phyloP scores from a whole-genome alignment of 352 stramenopile species.

The Phytophthora cactorum region DNA sequence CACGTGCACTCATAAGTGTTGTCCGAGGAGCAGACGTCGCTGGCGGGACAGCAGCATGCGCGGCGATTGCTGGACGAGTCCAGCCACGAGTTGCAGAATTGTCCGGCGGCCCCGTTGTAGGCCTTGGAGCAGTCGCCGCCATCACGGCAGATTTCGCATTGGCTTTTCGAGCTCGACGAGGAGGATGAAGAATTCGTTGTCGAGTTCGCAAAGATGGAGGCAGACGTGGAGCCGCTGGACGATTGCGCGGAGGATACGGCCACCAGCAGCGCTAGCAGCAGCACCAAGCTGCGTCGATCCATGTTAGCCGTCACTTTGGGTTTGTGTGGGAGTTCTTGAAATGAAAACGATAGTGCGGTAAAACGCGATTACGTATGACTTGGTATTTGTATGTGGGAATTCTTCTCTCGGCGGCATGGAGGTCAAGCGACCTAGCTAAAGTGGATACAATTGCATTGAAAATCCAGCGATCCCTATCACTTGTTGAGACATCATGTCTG shows the following conservation, averaged over 20 bases:
- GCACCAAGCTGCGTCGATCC: constrained; percentile 2
- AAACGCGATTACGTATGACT: not conserved
- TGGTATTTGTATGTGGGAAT: not conserved
- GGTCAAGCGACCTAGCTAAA: not conserved
- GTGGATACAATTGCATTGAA: constrained; percentile 3
- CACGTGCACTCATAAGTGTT: constrained; percentile 58
- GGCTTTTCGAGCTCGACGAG: constrained; percentile 17
- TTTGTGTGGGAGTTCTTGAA: constrained; percentile 1
- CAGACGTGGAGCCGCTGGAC: constrained; percentile 25
- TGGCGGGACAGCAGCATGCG: constrained; percentile 60
- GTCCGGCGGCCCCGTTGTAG: constrained; percentile 46
- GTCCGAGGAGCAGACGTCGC: constrained; percentile 44
- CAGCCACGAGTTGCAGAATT: constrained; percentile 68
- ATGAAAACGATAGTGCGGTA: constrained; percentile 12
- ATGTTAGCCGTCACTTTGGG: constrained; percentile 2
- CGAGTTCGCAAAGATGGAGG: constrained; percentile 30
- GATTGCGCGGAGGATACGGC: constrained; percentile 19
- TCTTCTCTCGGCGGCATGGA: not conserved
- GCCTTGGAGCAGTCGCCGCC: constrained; percentile 52
- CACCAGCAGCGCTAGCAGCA: constrained; percentile 14
- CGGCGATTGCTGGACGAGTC: constrained; percentile 40
- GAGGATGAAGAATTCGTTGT: constrained; percentile 19
- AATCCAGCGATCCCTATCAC: constrained; percentile 1
- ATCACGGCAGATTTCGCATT: constrained; percentile 66
- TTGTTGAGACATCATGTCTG: constrained; percentile 2